Conservation (phyloP, 2,329 filamentous ascomycete species). For the Cladosporium cucumerinum region DNA sequence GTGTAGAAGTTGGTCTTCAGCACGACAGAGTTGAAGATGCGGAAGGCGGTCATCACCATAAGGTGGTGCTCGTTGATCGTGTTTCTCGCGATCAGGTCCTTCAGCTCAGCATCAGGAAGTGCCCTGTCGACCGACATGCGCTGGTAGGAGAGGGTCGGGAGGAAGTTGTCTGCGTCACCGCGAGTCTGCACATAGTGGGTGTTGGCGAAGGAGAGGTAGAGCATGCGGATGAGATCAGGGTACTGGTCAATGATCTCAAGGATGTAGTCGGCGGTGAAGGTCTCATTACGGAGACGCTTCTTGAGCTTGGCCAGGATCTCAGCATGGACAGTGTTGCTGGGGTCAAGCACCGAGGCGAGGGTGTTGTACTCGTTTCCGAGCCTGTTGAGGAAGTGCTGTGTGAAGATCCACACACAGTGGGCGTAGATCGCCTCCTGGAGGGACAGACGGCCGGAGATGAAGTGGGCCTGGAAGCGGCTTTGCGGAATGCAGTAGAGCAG, state of each 20-base stretch:
- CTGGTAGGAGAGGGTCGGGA: conserved; percentile 67
- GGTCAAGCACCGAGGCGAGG: conserved; percentile 74
- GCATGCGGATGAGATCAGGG: conserved; percentile 76
- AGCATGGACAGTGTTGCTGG: conserved; percentile 77
- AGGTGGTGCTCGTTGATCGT: conserved; percentile 91
- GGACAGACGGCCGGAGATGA: conserved; percentile 80
- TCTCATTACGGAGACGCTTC: conserved; percentile 90
- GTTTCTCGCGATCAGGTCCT: conserved; percentile 74
- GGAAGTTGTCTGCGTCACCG: conserved; percentile 63
- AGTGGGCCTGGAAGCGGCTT: conserved; percentile 90
- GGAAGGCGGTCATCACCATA: conserved; percentile 97
- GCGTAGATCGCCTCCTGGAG: conserved; percentile 96
- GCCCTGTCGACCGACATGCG: conserved; percentile 67
- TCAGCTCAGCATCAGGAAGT: conserved; percentile 69
- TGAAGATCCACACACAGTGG: conserved; percentile 95
- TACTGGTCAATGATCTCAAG: conserved; percentile 93
- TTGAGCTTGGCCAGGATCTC: conserved; percentile 92
- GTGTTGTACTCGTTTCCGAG: conserved; percentile 90
- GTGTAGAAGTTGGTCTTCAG: conserved; percentile 98
- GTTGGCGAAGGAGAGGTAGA: conserved; percentile 90
- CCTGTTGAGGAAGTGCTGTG: conserved; percentile 96
- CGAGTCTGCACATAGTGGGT: conserved; percentile 72
- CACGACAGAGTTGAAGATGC: conserved; percentile 87
- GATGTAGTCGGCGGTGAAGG: conserved; percentile 97
- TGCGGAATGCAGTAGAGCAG: conserved; percentile 96